These are phyloP conservation scores for Trypethelium eluteriae DNA, from an alignment of 495 filamentous ascomycete species.

Conservation along the genomic window DNA sequence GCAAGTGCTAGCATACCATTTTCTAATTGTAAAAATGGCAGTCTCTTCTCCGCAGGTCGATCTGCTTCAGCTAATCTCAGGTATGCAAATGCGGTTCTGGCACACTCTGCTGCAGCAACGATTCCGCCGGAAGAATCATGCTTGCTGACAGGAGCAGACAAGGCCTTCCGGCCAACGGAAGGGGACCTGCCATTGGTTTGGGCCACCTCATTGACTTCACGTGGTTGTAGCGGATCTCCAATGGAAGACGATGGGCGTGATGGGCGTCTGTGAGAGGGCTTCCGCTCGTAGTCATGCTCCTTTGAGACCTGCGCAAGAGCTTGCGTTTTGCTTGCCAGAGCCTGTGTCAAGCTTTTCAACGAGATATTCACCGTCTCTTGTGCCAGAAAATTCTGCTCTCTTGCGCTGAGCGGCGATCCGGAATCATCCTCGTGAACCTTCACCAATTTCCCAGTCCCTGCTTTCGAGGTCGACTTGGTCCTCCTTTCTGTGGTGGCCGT, in stretches of 20 bases:
- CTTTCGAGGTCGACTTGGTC: conserved; percentile 7
- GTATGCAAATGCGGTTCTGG: conserved; percentile 61
- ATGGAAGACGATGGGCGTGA: neutral
- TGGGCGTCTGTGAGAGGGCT: neutral
- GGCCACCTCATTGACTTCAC: conserved; percentile 20
- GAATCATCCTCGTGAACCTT: conserved; percentile 14
- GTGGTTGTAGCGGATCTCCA: conserved; percentile 23
- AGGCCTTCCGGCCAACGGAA: conserved; percentile 33
- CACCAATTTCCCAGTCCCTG: neutral
- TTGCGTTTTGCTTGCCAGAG: conserved; percentile 47
- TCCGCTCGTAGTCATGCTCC: conserved; percentile 13
- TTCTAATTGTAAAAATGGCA: conserved; percentile 69
- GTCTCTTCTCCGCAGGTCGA: conserved; percentile 36
- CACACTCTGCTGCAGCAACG: conserved; percentile 60
- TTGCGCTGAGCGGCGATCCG: conserved; percentile 10
- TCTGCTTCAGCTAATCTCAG: conserved; percentile 53
- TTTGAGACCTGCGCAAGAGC: conserved; percentile 14
- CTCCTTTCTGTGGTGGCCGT: neutral
- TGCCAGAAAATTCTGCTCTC: conserved; percentile 23
- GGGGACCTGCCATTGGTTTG: conserved; percentile 23
- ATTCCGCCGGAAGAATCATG: conserved; percentile 23
- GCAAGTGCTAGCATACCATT: conserved; percentile 72
- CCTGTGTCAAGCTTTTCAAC: conserved; percentile 61
- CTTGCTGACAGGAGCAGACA: conserved; percentile 24
- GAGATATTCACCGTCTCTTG: conserved; percentile 25